Evolutionary conservation across 176 grass and related monocot species (phyloP).

Genomic region (Zizania latifolia): DNA sequence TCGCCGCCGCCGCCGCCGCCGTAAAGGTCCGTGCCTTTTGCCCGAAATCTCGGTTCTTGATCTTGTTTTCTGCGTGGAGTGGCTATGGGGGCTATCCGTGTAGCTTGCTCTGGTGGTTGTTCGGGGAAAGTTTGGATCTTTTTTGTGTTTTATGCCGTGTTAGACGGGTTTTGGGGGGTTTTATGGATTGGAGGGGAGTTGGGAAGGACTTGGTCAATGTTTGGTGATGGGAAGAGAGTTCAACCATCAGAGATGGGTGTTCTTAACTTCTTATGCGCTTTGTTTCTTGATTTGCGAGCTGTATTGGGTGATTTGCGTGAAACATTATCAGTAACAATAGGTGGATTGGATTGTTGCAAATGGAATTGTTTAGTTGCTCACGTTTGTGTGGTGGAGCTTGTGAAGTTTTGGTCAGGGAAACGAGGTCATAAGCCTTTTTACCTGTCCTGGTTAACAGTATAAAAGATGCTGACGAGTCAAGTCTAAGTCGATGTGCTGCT

Average conservation of each 20-base stretch:
- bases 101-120: background rate
- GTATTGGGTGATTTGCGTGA: too few relatives aligned
- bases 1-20: background rate
- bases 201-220: background rate
- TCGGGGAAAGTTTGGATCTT: background rate
- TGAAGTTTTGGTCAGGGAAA: background rate
- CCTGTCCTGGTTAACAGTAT: background rate
- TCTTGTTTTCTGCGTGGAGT: too few relatives aligned
- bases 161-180: background rate
- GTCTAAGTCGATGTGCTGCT: background rate
- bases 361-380: background rate
- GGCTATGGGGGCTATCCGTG: background rate
- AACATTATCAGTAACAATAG: background rate
- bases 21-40: slow-evolving; percentile 18
- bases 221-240: background rate
- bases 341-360: background rate
- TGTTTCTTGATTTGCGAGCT: background rate
- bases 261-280: background rate
- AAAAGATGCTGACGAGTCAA: background rate
- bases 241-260: background rate
- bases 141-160: background rate
- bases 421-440: slow-evolving; percentile 14
- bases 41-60: background rate
- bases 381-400: background rate
- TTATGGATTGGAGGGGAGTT: too few relatives aligned